Conservation (phyloP, 805 yeast genomes). For the Nakazawaea ishiwadae region DNA sequence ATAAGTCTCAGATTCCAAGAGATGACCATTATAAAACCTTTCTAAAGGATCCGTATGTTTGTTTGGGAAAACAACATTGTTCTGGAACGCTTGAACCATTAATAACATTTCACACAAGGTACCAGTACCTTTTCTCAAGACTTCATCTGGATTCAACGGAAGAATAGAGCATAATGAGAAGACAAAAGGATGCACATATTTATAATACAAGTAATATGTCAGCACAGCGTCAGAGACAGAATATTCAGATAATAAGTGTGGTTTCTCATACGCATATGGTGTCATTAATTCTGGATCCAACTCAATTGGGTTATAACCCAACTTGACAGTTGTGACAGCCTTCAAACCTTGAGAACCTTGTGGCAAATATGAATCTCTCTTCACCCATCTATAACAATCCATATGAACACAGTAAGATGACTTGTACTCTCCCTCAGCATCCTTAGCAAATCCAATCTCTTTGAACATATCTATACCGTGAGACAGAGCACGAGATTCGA, state of each 20-base stretch:
- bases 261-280: constrained; percentile 92
- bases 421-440: constrained; percentile 87
- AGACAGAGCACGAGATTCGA: constrained; percentile 78
- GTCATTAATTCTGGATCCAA: constrained; percentile 98
- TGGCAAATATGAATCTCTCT: constrained; percentile 94
- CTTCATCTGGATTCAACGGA: constrained; percentile 96
- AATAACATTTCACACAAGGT: constrained; percentile 96
- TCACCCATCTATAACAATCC: constrained; percentile 98
- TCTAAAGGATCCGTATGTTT: constrained; percentile 94
- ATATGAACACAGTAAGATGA: constrained; percentile 90
- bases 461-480: constrained; percentile 86
- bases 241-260: constrained; percentile 89
- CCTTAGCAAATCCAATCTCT: constrained; percentile 91
- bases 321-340: constrained; percentile 92
- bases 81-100: constrained; percentile 91
- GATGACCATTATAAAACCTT: constrained; percentile 90
- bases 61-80: constrained; percentile 78
- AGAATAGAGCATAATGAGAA: constrained; percentile 93
- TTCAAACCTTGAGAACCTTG: constrained; percentile 98
- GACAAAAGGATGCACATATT: constrained; percentile 95
- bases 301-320: constrained; percentile 95
- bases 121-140: constrained; percentile 95
- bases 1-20: constrained; percentile 91
- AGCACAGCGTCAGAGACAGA: constrained; percentile 99
- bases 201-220: constrained; percentile 91